Evolutionary conservation across 1,284 basidiomycete genomes (phyloP).

Genomic region (Rhodotorula sp.): DNA sequence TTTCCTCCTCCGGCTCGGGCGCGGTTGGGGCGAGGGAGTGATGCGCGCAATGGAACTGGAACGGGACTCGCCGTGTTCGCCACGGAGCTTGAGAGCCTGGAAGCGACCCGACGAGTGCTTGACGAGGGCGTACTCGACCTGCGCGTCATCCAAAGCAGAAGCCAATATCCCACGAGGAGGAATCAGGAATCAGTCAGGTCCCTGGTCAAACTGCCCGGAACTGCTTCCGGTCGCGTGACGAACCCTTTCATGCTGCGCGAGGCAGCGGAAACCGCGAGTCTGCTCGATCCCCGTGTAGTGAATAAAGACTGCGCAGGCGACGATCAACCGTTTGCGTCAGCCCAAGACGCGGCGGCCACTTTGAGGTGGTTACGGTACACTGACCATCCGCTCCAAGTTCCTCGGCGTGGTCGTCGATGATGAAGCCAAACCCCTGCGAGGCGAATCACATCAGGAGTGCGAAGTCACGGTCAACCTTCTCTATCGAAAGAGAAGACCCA

Average conservation of each 20-base stretch:
- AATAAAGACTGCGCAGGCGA: constrained; percentile 9
- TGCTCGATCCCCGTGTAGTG: constrained; percentile 21
- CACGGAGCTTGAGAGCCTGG: constrained; percentile 4
- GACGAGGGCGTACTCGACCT: constrained; percentile 12
- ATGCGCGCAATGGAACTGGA: not conserved
- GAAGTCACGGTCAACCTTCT: not conserved
- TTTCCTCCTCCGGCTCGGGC: too few species aligned
- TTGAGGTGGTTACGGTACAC: not conserved
- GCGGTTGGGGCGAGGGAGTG: too few species aligned
- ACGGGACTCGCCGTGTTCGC: not conserved
- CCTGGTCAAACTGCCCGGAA: too few species aligned
- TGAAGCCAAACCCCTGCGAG: constrained; percentile 21
- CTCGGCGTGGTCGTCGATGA: constrained; percentile 13
- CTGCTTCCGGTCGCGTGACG: not conserved
- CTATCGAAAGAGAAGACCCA: too few species aligned
- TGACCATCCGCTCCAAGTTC: constrained; percentile 7
- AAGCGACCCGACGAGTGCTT: not conserved
- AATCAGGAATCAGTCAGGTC: not conserved
- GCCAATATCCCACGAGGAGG: too few species aligned
- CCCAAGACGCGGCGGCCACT: not conserved
- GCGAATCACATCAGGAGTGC: not conserved
- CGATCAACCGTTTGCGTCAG: not conserved
- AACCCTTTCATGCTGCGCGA: not conserved
- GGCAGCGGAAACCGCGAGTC: constrained; percentile 10
- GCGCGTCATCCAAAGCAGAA: not conserved